These are phyloP conservation scores for Lentinula boryana DNA, from an alignment of 768 basidiomycete genomes.

Conservation along the genomic window DNA sequence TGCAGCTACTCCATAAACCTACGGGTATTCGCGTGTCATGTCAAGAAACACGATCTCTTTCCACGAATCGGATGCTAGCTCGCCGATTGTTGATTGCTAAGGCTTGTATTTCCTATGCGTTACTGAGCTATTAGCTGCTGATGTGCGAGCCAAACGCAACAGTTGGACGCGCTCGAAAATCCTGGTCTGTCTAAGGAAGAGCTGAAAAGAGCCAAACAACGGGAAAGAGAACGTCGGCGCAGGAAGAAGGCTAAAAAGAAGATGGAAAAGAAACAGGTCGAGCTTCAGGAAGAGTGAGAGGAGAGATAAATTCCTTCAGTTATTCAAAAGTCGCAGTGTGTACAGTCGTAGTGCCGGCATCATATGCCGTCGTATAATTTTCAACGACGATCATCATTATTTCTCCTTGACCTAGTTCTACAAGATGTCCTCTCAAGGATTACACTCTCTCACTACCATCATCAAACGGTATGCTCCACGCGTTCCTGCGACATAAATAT, in stretches of 20 bases:
- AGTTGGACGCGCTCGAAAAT: conserved; percentile 71
- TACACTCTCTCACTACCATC: conserved; percentile 75
- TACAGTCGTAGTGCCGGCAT: not conserved
- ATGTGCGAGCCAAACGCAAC: conserved; percentile 12
- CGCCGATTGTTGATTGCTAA: conserved; percentile 70
- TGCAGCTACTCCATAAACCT: conserved; percentile 84
- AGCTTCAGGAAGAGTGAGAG: not conserved
- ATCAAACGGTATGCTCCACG: conserved; percentile 60
- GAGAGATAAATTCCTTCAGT: not conserved
- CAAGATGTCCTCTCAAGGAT: conserved; percentile 33
- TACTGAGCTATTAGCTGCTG: conserved; percentile 7
- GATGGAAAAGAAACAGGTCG: conserved; percentile 1
- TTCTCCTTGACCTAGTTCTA: not conserved
- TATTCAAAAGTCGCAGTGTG: not conserved
- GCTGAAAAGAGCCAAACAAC: conserved; percentile 62
- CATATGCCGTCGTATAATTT: not conserved
- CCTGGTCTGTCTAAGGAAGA: conserved; percentile 74
- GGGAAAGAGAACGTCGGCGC: conserved; percentile 68
- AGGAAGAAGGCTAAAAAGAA: conserved; percentile 79
- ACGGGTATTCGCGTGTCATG: conserved; percentile 83
- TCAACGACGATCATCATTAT: not conserved
- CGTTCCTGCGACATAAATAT: conserved; percentile 8
- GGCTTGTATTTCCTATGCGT: conserved; percentile 40
- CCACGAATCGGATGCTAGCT: conserved; percentile 74
- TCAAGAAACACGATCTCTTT: conserved; percentile 83